Conservation (phyloP, 169 alveolate species). For the Cryptosporidium ubiquitum region DNA sequence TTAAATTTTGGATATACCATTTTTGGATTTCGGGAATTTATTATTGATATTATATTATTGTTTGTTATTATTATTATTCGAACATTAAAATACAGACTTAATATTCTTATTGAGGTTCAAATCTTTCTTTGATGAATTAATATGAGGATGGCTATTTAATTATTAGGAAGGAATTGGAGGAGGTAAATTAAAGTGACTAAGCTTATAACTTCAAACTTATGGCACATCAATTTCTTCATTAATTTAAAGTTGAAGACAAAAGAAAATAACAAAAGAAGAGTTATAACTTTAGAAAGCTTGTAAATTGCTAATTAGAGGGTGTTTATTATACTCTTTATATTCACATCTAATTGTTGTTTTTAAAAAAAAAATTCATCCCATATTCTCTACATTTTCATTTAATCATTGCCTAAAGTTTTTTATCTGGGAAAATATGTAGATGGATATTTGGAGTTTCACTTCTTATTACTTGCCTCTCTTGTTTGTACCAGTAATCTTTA, state of each 20-base stretch:
- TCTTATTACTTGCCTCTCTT: neutral
- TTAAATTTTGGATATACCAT: neutral
- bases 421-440: slow-evolving; percentile 15
- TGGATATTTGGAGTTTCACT: slow-evolving; percentile 6
- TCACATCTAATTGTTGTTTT: neutral
- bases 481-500: neutral
- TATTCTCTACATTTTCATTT: neutral
- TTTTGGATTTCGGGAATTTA: neutral
- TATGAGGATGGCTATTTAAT: neutral
- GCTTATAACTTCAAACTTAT: neutral
- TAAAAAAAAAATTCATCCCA: no score
- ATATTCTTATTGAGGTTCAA: no score
- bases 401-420: neutral
- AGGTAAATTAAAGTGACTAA: neutral
- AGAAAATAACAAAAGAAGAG: neutral
- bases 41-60: no score
- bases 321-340: neutral
- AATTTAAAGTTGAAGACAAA: neutral
- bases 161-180: neutral
- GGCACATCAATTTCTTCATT: neutral
- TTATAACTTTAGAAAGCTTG: neutral
- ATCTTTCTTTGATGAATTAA: neutral
- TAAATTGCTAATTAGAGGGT: neutral
- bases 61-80: no score
- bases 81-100: no score